These are phyloP conservation scores for Ogataea angusta DNA, from an alignment of 805 yeast species.

Conservation along the genomic window DNA sequence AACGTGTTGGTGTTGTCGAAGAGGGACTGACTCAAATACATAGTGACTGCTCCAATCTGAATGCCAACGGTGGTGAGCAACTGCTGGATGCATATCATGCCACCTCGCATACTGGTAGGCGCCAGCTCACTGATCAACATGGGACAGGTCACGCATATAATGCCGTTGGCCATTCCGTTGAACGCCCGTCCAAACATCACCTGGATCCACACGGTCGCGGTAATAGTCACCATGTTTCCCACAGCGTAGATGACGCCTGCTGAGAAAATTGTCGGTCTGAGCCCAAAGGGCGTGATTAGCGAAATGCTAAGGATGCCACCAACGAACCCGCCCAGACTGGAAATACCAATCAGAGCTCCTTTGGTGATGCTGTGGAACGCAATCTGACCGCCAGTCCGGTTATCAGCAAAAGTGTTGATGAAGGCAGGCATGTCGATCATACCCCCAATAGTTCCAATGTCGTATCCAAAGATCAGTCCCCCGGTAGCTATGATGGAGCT, in stretches of 20 bases:
- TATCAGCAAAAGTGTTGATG: conserved; percentile 24
- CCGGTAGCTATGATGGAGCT: conserved; percentile 29
- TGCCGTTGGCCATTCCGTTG: conserved; percentile 33
- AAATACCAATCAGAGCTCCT: conserved; percentile 31
- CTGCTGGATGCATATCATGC: conserved; percentile 32
- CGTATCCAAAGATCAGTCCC: conserved; percentile 36
- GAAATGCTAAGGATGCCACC: conserved; percentile 30
- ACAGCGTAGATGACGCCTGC: conserved; percentile 21
- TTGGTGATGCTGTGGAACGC: conserved; percentile 24
- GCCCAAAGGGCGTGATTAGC: conserved; percentile 28
- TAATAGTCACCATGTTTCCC: conserved; percentile 21
- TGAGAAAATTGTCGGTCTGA: conserved; percentile 21
- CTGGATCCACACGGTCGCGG: conserved; percentile 24
- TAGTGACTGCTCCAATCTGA: conserved; percentile 27
- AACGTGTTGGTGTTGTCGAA: conserved; percentile 6
- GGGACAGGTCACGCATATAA: conserved; percentile 33
- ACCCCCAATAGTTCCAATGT: conserved; percentile 37
- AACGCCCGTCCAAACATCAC: conserved; percentile 28
- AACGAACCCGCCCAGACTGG: conserved; percentile 31
- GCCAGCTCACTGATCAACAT: conserved; percentile 37
- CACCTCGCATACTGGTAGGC: conserved; percentile 31
- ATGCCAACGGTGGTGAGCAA: conserved; percentile 35
- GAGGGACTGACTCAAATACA: conserved; percentile 17
- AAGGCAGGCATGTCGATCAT: conserved; percentile 31
- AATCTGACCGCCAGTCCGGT: background rate